These are phyloP conservation scores for Hypoxylon sp. DNA, from an alignment of 2,329 filamentous ascomycete species.

Conservation along the genomic window DNA sequence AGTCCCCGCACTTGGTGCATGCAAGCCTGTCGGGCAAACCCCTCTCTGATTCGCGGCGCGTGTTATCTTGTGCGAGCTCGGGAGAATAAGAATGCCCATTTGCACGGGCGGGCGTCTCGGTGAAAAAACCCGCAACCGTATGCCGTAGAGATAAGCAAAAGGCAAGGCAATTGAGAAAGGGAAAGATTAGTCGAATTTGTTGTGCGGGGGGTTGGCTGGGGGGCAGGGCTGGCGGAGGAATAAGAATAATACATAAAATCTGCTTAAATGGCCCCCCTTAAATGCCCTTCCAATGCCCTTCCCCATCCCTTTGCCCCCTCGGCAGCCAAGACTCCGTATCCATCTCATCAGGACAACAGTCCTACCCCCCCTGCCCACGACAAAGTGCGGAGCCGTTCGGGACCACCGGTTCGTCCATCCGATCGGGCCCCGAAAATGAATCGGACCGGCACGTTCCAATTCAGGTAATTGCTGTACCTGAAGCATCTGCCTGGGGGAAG, in stretches of 20 bases:
- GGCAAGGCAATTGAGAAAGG: slow-evolving; percentile 18
- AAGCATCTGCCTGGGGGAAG: neutral
- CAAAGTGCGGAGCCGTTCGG: slow-evolving; percentile 40
- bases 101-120: slow-evolving; percentile 29
- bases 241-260: slow-evolving; percentile 21
- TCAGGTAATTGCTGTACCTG: slow-evolving; percentile 25
- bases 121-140: slow-evolving; percentile 37
- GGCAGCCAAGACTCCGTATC: slow-evolving; percentile 45
- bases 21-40: slow-evolving; percentile 28
- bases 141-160: slow-evolving; percentile 19
- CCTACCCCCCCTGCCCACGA: slow-evolving; percentile 7
- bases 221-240: neutral
- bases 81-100: slow-evolving; percentile 45
- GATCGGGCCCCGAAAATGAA: slow-evolving; percentile 46
- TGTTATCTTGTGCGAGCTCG: slow-evolving; percentile 45
- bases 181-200: slow-evolving; percentile 43
- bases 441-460: slow-evolving; percentile 40
- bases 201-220: slow-evolving; percentile 8
- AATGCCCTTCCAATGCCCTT: neutral
- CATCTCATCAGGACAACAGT: slow-evolving; percentile 18
- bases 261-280: neutral
- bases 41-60: slow-evolving; percentile 42
- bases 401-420: slow-evolving; percentile 40
- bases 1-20: slow-evolving; percentile 44
- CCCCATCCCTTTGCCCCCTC: slow-evolving; percentile 13